Percentiles rank a stretch among this genome's conserved stretches.
These are phyloP conservation scores for Skeletonema tropicum DNA, from an alignment of 108 stramenopile species.

Conservation along the genomic window DNA sequence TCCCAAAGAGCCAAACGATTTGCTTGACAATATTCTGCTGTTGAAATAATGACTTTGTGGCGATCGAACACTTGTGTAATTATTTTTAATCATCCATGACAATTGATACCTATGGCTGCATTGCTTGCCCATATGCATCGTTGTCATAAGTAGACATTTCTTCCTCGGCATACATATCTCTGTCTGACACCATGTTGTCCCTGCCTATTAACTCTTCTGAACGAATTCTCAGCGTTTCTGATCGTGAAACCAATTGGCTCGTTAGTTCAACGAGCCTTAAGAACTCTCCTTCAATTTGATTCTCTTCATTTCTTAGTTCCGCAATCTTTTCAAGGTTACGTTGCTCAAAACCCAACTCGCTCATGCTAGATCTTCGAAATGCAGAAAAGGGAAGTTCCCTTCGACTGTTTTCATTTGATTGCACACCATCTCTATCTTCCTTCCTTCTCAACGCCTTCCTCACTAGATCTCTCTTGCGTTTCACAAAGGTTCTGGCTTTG, in stretches of 20 bases:
- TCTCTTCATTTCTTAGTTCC: conserved; percentile 18
- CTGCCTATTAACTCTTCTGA: conserved; percentile 43
- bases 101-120: not conserved
- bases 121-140: not conserved
- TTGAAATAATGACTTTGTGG: conserved; percentile 49
- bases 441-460: conserved; percentile 36
- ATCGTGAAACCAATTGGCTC: conserved; percentile 38
- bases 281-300: conserved; percentile 22
- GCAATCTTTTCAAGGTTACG: conserved; percentile 22
- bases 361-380: conserved; percentile 16
- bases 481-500: conserved; percentile 15
- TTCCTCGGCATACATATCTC: conserved; percentile 4
- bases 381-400: conserved; percentile 16
- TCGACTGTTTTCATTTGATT: conserved; percentile 6
- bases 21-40: conserved; percentile 66
- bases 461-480: conserved; percentile 40
- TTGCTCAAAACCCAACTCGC: conserved; percentile 29
- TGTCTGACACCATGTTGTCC: not conserved
- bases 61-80: not conserved
- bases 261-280: conserved; percentile 39
- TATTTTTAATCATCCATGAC: not conserved
- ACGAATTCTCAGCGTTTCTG: conserved; percentile 27
- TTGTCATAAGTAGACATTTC: not conserved
- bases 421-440: conserved; percentile 13
- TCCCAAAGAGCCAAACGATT: conserved; percentile 65